A percentile compares a stretch with the other conserved stretches of the same genome.
Conservation (phyloP, 2,329 filamentous ascomycete species). For the Didymella pomorum region DNA sequence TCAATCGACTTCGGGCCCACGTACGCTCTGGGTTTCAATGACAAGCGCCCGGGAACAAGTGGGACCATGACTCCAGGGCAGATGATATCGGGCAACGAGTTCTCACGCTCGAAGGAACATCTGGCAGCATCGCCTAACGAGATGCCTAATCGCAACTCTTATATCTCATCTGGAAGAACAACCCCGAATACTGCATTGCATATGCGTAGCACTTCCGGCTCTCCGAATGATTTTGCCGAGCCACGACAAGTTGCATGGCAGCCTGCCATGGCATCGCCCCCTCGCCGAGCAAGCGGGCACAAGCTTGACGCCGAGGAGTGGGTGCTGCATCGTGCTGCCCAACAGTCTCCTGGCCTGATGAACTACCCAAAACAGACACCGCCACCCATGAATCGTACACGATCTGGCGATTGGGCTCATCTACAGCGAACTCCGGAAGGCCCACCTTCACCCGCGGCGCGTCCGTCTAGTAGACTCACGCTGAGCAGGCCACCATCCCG, state of each 20-base stretch:
- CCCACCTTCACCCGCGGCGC: constrained; percentile 29
- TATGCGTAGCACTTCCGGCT: constrained; percentile 48
- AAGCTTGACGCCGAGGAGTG: constrained; percentile 79
- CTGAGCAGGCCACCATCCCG: constrained; percentile 63
- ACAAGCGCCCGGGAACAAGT: constrained; percentile 63
- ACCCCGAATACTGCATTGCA: constrained; percentile 54
- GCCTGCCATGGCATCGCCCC: constrained; percentile 66
- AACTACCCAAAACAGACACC: constrained; percentile 65
- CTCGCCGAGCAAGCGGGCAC: constrained; percentile 57
- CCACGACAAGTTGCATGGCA: constrained; percentile 81
- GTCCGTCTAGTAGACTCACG: constrained; percentile 42
- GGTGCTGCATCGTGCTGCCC: constrained; percentile 76
- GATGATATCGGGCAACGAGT: constrained; percentile 36
- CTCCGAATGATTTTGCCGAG: constrained; percentile 58
- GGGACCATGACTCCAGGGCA: constrained; percentile 57
- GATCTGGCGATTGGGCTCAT: constrained; percentile 57
- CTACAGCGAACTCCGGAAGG: constrained; percentile 42
- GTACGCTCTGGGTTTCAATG: constrained; percentile 68
- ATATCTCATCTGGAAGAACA: constrained; percentile 39
- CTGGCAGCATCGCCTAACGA: constrained; percentile 40
- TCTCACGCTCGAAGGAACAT: constrained; percentile 46
- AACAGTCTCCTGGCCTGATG: constrained; percentile 54
- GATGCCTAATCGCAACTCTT: constrained; percentile 38
- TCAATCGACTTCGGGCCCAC: constrained; percentile 88
- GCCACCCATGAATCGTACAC: constrained; percentile 54